Conservation (phyloP, 148 eudicot species). For the Cornus suecica region DNA sequence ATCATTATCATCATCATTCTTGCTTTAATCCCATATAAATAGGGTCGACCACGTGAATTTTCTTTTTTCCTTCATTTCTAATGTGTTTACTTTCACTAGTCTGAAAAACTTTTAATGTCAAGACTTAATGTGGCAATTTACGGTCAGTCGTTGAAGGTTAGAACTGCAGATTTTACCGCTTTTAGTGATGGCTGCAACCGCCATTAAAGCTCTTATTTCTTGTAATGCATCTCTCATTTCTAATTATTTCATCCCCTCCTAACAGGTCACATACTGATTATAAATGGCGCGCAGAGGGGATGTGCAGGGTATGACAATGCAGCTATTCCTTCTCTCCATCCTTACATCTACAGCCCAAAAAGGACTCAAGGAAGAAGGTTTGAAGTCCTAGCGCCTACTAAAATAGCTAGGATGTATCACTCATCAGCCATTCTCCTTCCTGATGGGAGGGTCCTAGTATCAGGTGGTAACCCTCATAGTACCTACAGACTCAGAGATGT, state of each 20-base stretch:
- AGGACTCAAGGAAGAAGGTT: conserved; percentile 34
- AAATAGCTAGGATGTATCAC: conserved; percentile 60
- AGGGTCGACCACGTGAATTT: too few relatives aligned
- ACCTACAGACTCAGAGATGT: conserved; percentile 37
- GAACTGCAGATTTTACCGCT: too few relatives aligned
- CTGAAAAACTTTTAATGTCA: too few relatives aligned
- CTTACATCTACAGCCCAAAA: conserved; percentile 45
- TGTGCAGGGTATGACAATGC: conserved; percentile 45
- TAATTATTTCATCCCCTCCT: conserved; percentile 25
- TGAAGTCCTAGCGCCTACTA: conserved; percentile 27
- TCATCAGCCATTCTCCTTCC: conserved; percentile 61
- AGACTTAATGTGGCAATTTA: too few relatives aligned
- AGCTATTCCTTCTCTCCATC: conserved; percentile 34
- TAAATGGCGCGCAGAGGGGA: conserved; percentile 53
- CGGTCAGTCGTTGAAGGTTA: too few relatives aligned
- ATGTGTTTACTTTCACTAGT: too few relatives aligned
- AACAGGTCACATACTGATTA: conserved; percentile 44
- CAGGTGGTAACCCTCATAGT: conserved; percentile 53
- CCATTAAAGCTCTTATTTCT: too few relatives aligned
- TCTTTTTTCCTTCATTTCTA: too few relatives aligned
- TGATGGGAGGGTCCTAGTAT: conserved; percentile 55
- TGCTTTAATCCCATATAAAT: too few relatives aligned
- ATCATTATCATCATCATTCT: conserved; percentile 28
- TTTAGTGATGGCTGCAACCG: too few relatives aligned
- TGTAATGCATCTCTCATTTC: too few relatives aligned